Conservation (phyloP, 345 rosid species). For the Linum lewisii region DNA sequence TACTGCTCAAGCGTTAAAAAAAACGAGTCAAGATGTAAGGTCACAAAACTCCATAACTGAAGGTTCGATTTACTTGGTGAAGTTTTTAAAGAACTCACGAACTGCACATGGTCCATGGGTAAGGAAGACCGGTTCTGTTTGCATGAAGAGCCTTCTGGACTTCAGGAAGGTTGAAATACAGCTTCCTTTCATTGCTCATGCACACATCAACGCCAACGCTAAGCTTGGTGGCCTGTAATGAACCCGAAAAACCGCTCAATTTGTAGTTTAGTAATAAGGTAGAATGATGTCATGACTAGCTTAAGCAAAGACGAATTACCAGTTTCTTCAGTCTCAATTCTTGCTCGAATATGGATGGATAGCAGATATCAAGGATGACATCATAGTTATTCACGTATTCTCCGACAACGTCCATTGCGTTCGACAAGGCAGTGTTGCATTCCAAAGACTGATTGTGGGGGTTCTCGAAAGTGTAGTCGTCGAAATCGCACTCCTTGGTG, state of each 20-base stretch:
- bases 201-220: conserved; percentile 87
- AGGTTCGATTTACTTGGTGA: neutral
- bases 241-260: neutral
- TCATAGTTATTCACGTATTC: conserved; percentile 63
- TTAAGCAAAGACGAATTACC: conserved; percentile 24
- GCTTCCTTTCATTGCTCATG: conserved; percentile 46
- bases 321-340: conserved; percentile 67
- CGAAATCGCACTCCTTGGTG: conserved; percentile 67
- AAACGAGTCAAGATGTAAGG: conserved; percentile 8
- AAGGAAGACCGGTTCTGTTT: conserved; percentile 52
- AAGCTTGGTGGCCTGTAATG: conserved; percentile 52
- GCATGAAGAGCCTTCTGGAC: conserved; percentile 94
- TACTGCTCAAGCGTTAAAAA: conserved; percentile 23
- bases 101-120: conserved; percentile 81
- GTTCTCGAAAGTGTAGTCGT: conserved; percentile 48
- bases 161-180: conserved; percentile 77
- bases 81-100: conserved; percentile 25
- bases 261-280: too few species aligned
- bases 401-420: conserved; percentile 50
- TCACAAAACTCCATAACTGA: neutral
- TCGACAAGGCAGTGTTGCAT: conserved; percentile 45
- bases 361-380: conserved; percentile 72
- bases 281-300: neutral
- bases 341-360: conserved; percentile 76
- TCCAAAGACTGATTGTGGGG: conserved; percentile 42